These are phyloP conservation scores for Moelleriella libera DNA, from an alignment of 2,329 filamentous ascomycete genomes.

Conservation along the genomic window DNA sequence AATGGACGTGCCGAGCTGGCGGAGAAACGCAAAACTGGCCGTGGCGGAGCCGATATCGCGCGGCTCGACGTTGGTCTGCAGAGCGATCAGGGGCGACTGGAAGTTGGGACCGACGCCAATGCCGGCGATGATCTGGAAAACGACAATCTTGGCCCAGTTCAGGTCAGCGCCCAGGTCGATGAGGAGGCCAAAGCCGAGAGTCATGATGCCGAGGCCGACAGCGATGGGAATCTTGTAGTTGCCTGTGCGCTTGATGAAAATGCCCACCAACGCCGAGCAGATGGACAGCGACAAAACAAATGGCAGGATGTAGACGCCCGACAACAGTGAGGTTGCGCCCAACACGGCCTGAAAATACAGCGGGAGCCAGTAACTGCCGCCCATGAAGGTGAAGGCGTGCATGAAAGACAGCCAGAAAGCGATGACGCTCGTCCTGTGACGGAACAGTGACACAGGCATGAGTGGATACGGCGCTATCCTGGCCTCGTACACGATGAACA, in stretches of 20 bases:
- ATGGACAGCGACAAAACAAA: conserved; percentile 54
- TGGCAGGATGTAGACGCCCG: conserved; percentile 62
- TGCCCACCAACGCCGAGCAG: conserved; percentile 40
- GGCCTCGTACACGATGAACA: conserved; percentile 64
- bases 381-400: conserved; percentile 67
- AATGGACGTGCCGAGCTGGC: conserved; percentile 53
- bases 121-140: conserved; percentile 50
- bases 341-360: conserved; percentile 74
- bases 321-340: conserved; percentile 52
- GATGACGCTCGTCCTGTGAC: conserved; percentile 48
- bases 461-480: conserved; percentile 63
- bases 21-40: conserved; percentile 51
- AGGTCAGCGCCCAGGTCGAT: conserved; percentile 44
- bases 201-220: conserved; percentile 41
- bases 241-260: conserved; percentile 49
- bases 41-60: conserved; percentile 56
- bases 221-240: conserved; percentile 49
- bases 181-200: conserved; percentile 50
- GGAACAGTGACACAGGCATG: conserved; percentile 62
- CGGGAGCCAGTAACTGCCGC: conserved; percentile 65
- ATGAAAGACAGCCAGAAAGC: conserved; percentile 53
- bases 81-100: conserved; percentile 52
- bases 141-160: conserved; percentile 40
- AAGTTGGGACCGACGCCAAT: conserved; percentile 56
- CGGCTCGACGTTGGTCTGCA: conserved; percentile 47